phyloP scores from a whole-genome alignment of 805 yeast genomes.

The Saturnispora quitensis region DNA sequence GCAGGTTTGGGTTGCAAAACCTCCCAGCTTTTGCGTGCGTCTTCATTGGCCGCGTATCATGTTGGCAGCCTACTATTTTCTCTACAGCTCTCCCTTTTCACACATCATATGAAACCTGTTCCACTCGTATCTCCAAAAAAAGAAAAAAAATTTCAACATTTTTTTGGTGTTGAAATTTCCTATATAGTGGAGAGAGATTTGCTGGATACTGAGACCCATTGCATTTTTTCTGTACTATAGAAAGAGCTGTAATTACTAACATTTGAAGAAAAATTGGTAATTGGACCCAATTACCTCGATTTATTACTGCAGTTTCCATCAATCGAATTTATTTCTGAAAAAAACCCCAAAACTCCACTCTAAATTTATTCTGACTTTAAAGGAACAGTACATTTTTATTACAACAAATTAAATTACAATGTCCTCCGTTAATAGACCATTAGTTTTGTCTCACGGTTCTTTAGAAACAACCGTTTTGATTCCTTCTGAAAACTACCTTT shows the following conservation, averaged over 20 bases:
- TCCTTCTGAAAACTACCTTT: slow-evolving; percentile 70
- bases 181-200: not conserved
- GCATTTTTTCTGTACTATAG: not conserved
- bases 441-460: slow-evolving; percentile 74
- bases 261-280: not conserved
- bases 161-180: not conserved
- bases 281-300: not conserved
- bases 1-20: too few species aligned
- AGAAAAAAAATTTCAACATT: not conserved
- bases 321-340: not conserved
- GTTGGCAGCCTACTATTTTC: too few species aligned
- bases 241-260: not conserved
- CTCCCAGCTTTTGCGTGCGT: too few species aligned
- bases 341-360: not conserved
- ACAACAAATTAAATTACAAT: not conserved
- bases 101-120: not conserved
- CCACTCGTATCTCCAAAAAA: not conserved
- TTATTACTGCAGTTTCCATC: not conserved
- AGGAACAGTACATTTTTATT: not conserved
- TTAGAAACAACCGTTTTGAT: slow-evolving; percentile 84
- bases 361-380: not conserved
- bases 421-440: slow-evolving; percentile 48
- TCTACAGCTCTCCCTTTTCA: not conserved
- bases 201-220: not conserved
- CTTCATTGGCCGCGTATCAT: too few species aligned